Percentiles rank a stretch among this genome's conserved stretches.
These are phyloP conservation scores for Lasiosphaeria ovina DNA, from an alignment of 495 filamentous ascomycete species.

Conservation along the genomic window DNA sequence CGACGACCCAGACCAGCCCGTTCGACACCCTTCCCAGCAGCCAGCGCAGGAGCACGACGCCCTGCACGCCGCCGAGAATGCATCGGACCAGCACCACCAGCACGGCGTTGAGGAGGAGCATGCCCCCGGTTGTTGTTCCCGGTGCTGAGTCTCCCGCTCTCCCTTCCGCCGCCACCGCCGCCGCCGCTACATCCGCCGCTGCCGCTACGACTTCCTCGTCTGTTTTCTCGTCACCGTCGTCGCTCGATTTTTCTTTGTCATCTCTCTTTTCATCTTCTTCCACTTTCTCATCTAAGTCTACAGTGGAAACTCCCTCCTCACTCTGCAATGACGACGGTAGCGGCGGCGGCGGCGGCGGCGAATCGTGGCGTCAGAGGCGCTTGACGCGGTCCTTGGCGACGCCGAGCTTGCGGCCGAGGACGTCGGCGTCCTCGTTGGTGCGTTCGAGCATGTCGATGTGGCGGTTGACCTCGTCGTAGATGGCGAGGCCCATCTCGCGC, in stretches of 20 bases:
- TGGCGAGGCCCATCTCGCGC: slow-evolving; percentile 80
- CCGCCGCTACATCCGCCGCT: slow-evolving; percentile 3
- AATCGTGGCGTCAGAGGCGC: slow-evolving; percentile 54
- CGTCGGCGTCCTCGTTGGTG: slow-evolving; percentile 72
- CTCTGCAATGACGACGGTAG: background rate
- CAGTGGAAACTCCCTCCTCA: background rate
- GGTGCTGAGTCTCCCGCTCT: too few species aligned
- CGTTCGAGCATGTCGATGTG: slow-evolving; percentile 80
- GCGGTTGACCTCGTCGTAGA: slow-evolving; percentile 78
- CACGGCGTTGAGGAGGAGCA: slow-evolving; percentile 16
- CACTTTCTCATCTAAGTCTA: background rate
- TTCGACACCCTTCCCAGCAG: slow-evolving; percentile 24
- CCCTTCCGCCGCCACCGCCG: slow-evolving; percentile 3
- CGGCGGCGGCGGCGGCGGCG: slow-evolving; percentile 12
- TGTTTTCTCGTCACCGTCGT: background rate
- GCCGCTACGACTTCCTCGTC: slow-evolving; percentile 2
- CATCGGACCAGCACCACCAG: slow-evolving; percentile 26
- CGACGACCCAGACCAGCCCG: slow-evolving; percentile 28
- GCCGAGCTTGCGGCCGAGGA: slow-evolving; percentile 71
- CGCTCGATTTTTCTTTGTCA: slow-evolving; percentile 4
- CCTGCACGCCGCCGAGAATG: slow-evolving; percentile 27
- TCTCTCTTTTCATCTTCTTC: slow-evolving; percentile 1
- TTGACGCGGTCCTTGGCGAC: slow-evolving; percentile 79
- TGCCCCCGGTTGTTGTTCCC: too few species aligned
- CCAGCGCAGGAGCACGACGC: slow-evolving; percentile 26